Conservation (phyloP, 768 basidiomycete species). For the Lenzites betulinus region DNA sequence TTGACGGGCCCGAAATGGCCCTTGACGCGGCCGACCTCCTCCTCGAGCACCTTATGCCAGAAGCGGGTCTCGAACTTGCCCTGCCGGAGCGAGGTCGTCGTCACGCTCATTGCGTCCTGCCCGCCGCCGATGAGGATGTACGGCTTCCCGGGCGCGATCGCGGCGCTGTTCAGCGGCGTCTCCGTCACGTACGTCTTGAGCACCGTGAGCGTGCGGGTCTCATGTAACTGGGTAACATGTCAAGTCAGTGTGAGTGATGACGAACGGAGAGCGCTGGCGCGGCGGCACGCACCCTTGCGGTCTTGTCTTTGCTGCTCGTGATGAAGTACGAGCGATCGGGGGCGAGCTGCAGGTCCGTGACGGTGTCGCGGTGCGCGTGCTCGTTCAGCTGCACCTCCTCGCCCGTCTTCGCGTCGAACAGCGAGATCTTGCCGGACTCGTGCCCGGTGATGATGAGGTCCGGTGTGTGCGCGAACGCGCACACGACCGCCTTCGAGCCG, state of each 20-base stretch:
- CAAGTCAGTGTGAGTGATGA: too few relatives aligned
- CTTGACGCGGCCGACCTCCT: constrained; percentile 95
- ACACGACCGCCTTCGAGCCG: constrained; percentile 96
- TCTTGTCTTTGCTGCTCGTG: constrained; percentile 97
- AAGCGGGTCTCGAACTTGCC: constrained; percentile 98
- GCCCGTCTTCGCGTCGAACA: constrained; percentile 87
- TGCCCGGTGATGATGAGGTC: constrained; percentile 90
- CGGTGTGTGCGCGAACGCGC: constrained; percentile 81
- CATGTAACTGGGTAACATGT: constrained; percentile 90
- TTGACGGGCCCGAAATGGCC: constrained; percentile 98
- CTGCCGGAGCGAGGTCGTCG: constrained; percentile 89
- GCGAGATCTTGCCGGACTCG: constrained; percentile 91
- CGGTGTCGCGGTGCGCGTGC: constrained; percentile 80
- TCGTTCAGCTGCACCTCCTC: constrained; percentile 84
- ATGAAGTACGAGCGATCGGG: constrained; percentile 93
- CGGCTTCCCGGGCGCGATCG: constrained; percentile 79
- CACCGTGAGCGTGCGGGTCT: constrained; percentile 83
- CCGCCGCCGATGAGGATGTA: constrained; percentile 96
- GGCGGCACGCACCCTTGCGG: constrained; percentile 78
- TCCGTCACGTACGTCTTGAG: constrained; percentile 94
- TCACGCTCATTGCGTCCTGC: constrained; percentile 97
- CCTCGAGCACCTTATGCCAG: constrained; percentile 97
- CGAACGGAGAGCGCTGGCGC: too few relatives aligned
- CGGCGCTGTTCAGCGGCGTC: constrained; percentile 93
- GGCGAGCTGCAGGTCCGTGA: constrained; percentile 92